A percentile compares a stretch with the other conserved stretches of the same genome.
Evolutionary conservation across 352 stramenopile genomes (phyloP).

Genomic region (Phytopythium boreale): DNA sequence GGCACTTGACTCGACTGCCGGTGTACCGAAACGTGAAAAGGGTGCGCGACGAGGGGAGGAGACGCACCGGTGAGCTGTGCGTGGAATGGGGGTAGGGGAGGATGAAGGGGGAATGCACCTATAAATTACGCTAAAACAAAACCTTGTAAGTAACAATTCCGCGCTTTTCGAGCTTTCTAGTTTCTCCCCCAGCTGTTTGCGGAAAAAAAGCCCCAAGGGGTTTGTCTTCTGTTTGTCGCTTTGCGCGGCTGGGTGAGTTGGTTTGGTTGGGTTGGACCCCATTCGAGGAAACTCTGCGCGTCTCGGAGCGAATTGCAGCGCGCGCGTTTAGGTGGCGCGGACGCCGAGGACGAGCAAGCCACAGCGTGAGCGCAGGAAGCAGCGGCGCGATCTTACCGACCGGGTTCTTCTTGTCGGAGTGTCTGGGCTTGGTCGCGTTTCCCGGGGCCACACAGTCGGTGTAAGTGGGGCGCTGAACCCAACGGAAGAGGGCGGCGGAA

Average conservation of each 20-base stretch:
- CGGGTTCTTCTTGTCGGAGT: not conserved
- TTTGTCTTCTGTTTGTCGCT: not conserved
- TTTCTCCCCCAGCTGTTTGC: not conserved
- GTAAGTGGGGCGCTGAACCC: not conserved
- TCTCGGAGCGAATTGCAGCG: not conserved
- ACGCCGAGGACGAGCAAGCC: not conserved
- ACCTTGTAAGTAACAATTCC: not conserved
- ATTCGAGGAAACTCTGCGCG: conserved; percentile 4
- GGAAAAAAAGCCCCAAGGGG: not conserved
- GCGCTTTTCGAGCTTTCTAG: not conserved
- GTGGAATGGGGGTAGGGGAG: not conserved
- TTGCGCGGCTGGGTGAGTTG: no score
- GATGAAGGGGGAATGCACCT: not conserved
- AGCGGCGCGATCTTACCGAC: not conserved
- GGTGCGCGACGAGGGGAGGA: not conserved
- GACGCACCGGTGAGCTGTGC: not conserved
- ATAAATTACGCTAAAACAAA: not conserved
- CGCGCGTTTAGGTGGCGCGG: not conserved
- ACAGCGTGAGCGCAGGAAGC: not conserved
- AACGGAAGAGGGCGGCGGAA: not conserved
- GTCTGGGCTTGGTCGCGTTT: not conserved
- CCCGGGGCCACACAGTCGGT: not conserved
- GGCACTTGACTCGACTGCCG: not conserved
- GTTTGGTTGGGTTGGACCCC: not conserved
- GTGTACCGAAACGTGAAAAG: not conserved